Percentiles rank a stretch among this genome's conserved stretches.
These are phyloP conservation scores for Haberlea rhodopensis DNA, from an alignment of 257 asterid genomes.

Conservation along the genomic window DNA sequence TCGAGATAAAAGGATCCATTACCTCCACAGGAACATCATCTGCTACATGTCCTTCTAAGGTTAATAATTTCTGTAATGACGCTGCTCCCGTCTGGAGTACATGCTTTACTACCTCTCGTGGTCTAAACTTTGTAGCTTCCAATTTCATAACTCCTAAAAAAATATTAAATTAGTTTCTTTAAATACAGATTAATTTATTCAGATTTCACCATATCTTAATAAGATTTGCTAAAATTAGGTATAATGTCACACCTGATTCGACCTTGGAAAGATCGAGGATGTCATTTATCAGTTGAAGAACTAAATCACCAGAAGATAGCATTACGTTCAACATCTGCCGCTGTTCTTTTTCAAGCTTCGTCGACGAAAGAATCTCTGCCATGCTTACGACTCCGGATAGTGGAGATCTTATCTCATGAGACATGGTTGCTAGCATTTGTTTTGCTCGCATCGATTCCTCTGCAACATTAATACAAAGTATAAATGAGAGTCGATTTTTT, in stretches of 20 bases:
- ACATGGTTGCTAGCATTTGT: slow-evolving; percentile 96
- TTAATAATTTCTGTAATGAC: slow-evolving; percentile 66
- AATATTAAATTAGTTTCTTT: not conserved
- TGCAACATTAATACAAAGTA: slow-evolving; percentile 23
- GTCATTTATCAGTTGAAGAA: slow-evolving; percentile 76
- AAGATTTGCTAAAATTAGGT: not conserved
- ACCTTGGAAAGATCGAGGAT: slow-evolving; percentile 94
- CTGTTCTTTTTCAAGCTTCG: slow-evolving; percentile 78
- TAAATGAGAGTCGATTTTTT: slow-evolving; percentile 16
- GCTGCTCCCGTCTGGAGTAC: slow-evolving; percentile 94
- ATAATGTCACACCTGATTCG: slow-evolving; percentile 37
- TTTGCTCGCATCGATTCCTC: slow-evolving; percentile 97
- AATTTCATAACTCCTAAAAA: slow-evolving; percentile 80
- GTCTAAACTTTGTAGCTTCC: slow-evolving; percentile 90
- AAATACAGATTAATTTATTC: not conserved
- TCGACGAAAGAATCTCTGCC: slow-evolving; percentile 80
- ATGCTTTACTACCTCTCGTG: slow-evolving; percentile 90
- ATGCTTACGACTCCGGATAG: slow-evolving; percentile 90
- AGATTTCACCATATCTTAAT: not conserved
- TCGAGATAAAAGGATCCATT: slow-evolving; percentile 11
- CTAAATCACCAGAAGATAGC: slow-evolving; percentile 57
- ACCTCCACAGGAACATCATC: slow-evolving; percentile 95
- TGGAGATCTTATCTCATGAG: slow-evolving; percentile 94
- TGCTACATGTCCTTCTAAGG: slow-evolving; percentile 79
- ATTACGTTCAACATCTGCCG: slow-evolving; percentile 50